Evolutionary conservation across 148 eudicot genomes (phyloP), one percentile per base, ranked within the genome.

Genomic region (Nepenthes gracilis): DNA sequence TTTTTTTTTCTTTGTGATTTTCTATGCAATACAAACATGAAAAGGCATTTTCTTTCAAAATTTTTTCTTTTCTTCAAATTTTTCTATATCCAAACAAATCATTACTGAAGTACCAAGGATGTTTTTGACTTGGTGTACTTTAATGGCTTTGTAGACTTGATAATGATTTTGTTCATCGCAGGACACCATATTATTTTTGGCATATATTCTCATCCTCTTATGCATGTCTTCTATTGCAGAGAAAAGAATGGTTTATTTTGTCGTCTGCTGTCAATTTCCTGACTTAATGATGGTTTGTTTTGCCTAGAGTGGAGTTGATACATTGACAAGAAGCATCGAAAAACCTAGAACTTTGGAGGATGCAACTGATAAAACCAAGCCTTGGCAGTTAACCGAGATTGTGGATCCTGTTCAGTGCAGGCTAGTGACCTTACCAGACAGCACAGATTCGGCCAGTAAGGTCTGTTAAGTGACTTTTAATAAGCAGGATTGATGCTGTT

Each of bases 361-460:
- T 34, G 80, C 70, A 51, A 64, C 72, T 55, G 95, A 85, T 58
- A 87, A 84, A 77, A 12, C 63, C 67, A 83, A 85, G 67, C 85
- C 89, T 34, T 81, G 92, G 97, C 92, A 87, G 79, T 63, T 87
- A 68, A 72, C 90, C 15, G 96, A 91, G 72, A 81, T 91, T 54
- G 61, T 71, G 59, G 93, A 91, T 50, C 87, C 92, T 71, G 83
- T 52, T 62, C 96, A 91, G 43, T 87, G 96, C 68, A 85, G 85
- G 66, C 63, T 81, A 50, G 89, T 91, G 65, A 80, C 86, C n/a
- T 78, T 87, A 82, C 90, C 97, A 37, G 89, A 85, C 60, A 86
- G 85, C 72, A 47, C 79, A 35, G 95, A 91, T 55, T 74, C 79
- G 53, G 62, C 78, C 68, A 83, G 77, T 61, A 87, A 83, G 92